Evolutionary conservation across 768 basidiomycete genomes (phyloP).

Genomic region (Serpula lacrymans): DNA sequence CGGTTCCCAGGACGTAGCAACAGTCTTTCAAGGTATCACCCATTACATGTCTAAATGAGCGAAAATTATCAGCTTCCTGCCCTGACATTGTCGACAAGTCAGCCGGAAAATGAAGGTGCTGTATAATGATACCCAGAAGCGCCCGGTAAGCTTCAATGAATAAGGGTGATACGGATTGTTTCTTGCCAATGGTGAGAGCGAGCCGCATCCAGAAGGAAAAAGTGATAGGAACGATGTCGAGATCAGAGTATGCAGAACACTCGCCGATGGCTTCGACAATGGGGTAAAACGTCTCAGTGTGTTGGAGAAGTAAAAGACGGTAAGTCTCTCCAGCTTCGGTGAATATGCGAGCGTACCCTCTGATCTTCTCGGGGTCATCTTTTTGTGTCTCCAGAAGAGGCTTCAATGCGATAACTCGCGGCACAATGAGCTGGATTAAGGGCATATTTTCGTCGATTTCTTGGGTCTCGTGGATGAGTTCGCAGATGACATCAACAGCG

Average conservation of each 20-base stretch:
- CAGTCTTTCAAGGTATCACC: constrained; percentile 99
- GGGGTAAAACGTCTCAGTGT: constrained; percentile 90
- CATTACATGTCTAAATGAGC: constrained; percentile 95
- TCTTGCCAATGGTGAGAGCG: constrained; percentile 84
- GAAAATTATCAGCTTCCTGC: constrained; percentile 92
- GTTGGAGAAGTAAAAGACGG: constrained; percentile 80
- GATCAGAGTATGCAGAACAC: constrained; percentile 88
- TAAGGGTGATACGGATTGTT: constrained; percentile 63
- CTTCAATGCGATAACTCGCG: constrained; percentile 74
- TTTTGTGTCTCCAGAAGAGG: constrained; percentile 53
- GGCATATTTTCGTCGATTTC: constrained; percentile 93
- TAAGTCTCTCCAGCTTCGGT: constrained; percentile 99
- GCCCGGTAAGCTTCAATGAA: constrained; percentile 80
- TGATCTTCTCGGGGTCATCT: constrained; percentile 85
- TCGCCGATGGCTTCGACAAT: constrained; percentile 92
- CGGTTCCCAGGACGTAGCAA: constrained; percentile 87
- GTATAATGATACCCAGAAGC: constrained; percentile 83
- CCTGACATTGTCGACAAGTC: constrained; percentile 62
- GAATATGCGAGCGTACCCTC: constrained; percentile 87
- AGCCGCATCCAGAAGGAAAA: constrained; percentile 99
- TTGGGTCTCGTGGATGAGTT: constrained; percentile 96
- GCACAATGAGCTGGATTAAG: constrained; percentile 84
- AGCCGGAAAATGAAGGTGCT: constrained; percentile 86
- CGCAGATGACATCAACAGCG: constrained; percentile 89
- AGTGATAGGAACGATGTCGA: constrained; percentile 96